Evolutionary conservation across 2,329 filamentous ascomycete genomes (phyloP).

Genomic region (Dryadomyces quercus-mongolicae): DNA sequence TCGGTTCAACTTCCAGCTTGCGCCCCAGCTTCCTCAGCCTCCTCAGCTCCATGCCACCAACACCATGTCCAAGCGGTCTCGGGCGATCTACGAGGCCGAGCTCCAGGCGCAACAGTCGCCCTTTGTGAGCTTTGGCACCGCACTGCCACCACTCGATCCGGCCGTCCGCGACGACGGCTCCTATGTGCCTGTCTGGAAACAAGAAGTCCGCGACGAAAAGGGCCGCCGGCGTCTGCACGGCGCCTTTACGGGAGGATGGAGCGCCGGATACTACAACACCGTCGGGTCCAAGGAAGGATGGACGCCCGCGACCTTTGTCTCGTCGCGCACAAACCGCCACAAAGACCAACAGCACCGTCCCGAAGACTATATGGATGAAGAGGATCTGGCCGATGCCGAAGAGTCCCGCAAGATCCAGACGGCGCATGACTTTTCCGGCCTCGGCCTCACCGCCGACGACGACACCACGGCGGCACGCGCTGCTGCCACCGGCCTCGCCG

Average conservation of each 20-base stretch:
- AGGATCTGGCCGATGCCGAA: slow-evolving; percentile 78
- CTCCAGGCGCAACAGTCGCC: slow-evolving; percentile 54
- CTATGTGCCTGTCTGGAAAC: slow-evolving; percentile 94
- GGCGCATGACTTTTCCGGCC: slow-evolving; percentile 57
- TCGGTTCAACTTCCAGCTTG: too few species aligned
- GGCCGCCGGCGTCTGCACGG: slow-evolving; percentile 87
- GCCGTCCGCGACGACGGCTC: slow-evolving; percentile 78
- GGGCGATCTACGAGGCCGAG: slow-evolving; percentile 67
- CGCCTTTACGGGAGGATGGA: slow-evolving; percentile 93
- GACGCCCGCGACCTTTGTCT: slow-evolving; percentile 85
- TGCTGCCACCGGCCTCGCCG: slow-evolving; percentile 43
- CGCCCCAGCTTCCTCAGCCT: too few species aligned
- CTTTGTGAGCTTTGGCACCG: slow-evolving; percentile 72
- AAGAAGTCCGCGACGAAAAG: slow-evolving; percentile 88
- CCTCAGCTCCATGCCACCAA: neutral
- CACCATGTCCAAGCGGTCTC: slow-evolving; percentile 72
- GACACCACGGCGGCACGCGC: slow-evolving; percentile 22
- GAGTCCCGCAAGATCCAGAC: slow-evolving; percentile 68
- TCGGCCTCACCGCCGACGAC: slow-evolving; percentile 56
- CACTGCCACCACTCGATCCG: slow-evolving; percentile 65
- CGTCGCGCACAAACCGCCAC: slow-evolving; percentile 67
- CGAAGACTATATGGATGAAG: slow-evolving; percentile 97
- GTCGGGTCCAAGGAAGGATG: slow-evolving; percentile 98
- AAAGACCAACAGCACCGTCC: slow-evolving; percentile 57
- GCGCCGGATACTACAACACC: slow-evolving; percentile 95